Conservation (phyloP, 2,329 filamentous ascomycete species). For the Claviceps sp. region DNA sequence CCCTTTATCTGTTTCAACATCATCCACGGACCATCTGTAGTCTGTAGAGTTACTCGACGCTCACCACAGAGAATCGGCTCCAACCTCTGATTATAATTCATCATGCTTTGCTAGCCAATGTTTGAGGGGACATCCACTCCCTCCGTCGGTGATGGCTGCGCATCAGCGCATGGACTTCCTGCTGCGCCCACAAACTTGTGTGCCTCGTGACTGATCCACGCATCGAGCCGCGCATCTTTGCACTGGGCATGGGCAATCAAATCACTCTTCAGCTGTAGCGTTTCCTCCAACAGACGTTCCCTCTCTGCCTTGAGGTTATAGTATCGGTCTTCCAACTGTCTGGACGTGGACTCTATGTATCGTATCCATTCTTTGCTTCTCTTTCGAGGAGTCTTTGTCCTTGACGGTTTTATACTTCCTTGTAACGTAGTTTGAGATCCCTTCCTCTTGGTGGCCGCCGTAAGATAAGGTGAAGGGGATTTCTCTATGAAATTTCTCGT, state of each 20-base stretch:
- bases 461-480: background rate
- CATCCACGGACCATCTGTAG: too few species aligned
- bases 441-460: background rate
- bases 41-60: too few species aligned
- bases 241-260: slow-evolving; percentile 1
- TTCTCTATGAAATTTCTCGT: background rate
- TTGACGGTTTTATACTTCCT: background rate
- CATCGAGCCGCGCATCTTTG: background rate
- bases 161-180: background rate
- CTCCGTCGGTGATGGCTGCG: background rate
- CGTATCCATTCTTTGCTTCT: slow-evolving; percentile 1
- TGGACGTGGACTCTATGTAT: background rate
- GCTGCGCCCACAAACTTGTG: background rate
- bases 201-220: slow-evolving; percentile 2
- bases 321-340: background rate
- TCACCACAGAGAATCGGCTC: background rate
- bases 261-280: background rate
- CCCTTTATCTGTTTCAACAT: too few species aligned
- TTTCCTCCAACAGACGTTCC: background rate
- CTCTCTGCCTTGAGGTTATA: background rate
- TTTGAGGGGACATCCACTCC: too few species aligned
- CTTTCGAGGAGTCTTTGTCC: background rate
- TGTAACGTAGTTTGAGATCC: background rate
- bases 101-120: background rate
- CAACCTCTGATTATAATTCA: too few species aligned